Base-by-base conservation (phyloP, 345 rosid genomes). In the Eucalyptus pumila region DNA sequence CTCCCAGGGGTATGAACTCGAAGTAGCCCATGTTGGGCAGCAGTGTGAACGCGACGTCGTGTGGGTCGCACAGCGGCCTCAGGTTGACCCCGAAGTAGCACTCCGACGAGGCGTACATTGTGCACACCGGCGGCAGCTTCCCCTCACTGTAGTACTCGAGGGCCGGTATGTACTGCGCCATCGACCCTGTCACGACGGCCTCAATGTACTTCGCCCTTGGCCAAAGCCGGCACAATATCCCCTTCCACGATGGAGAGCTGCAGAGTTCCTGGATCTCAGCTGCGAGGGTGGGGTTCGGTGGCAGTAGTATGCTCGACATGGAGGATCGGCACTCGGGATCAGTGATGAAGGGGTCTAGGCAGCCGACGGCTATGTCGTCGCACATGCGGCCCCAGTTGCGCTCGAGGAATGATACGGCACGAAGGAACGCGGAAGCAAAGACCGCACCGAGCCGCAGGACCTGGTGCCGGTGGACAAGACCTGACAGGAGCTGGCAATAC, bases 31-130 rank as follows among this genome's bases (percentile, higher is more conserved):
- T 95, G 88, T 94, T 94, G 42, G 97, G 96, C 93, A 95, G 69
- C 32, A 95, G 92, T 45, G 97, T 95, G 88, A 92, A 95, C 14
- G 92, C 89, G 23, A 94, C 96, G 15, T 95, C 94, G 26, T 91
- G 91, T 45, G 97, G 97, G 86, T 93, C 90, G 86, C 93, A 92
- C 85, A 95, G 87, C 52, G 97, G 97, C 56, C 90, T 94, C 93
- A 95, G 87, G 91, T 95, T 95, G 91, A 95, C 93, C 37, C 97
- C 97, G 44, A 95, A 93, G 90, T 95, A 95, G 87, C 95, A 93
- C 92, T 95, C 97, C 7, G 97, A 95, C 32, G 97, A 94, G 86
- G 97, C 97, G 89, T 95, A 95, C 97, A 95, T 95, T 30, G 96
- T 89, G 86, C 94, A 94, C 37, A 93, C 95, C 90, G 94, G 87